These are phyloP conservation scores for Eutrema japonicum DNA, from an alignment of 345 rosid species.

Conservation along the genomic window DNA sequence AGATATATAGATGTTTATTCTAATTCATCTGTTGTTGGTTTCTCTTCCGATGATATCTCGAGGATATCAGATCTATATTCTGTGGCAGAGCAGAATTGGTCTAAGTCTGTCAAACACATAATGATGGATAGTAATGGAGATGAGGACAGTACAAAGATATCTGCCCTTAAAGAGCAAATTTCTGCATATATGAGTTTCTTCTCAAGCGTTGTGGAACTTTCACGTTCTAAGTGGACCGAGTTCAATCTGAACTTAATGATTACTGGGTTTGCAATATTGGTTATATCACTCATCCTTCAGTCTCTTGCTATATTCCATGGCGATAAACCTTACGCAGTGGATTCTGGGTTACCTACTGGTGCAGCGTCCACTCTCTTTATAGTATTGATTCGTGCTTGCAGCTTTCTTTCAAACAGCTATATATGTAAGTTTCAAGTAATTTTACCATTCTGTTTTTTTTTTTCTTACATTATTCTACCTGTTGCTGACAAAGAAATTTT, in stretches of 20 bases:
- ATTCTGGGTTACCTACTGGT: constrained; percentile 52
- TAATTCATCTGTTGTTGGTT: constrained; percentile 89
- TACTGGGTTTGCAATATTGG: constrained; percentile 68
- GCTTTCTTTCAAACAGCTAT: constrained; percentile 92
- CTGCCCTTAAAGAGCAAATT: constrained; percentile 57
- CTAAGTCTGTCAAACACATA: constrained; percentile 45
- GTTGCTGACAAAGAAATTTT: constrained; percentile 22
- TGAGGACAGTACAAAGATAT: constrained; percentile 36
- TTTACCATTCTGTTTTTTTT: constrained; percentile 9
- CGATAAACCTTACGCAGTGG: constrained; percentile 44
- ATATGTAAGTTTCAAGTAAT: constrained; percentile 64
- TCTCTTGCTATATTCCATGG: constrained; percentile 50
- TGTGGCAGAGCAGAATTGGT: constrained; percentile 63
- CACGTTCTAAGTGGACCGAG: constrained; percentile 96
- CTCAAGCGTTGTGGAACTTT: constrained; percentile 71
- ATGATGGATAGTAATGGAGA: constrained; percentile 45
- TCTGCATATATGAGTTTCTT: constrained; percentile 65
- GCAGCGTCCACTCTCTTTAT: constrained; percentile 51
- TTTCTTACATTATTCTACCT: neutral
- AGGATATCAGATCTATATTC: constrained; percentile 64
- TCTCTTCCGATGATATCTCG: constrained; percentile 77
- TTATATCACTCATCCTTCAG: constrained; percentile 59
- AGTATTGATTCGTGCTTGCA: constrained; percentile 73
- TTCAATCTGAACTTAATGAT: constrained; percentile 83
- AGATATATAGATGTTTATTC: constrained; percentile 89